Percentiles rank a stretch among this genome's conserved stretches.
These are phyloP conservation scores for Hypoxylon perforatum DNA, from an alignment of 495 filamentous ascomycete species.

Conservation along the genomic window DNA sequence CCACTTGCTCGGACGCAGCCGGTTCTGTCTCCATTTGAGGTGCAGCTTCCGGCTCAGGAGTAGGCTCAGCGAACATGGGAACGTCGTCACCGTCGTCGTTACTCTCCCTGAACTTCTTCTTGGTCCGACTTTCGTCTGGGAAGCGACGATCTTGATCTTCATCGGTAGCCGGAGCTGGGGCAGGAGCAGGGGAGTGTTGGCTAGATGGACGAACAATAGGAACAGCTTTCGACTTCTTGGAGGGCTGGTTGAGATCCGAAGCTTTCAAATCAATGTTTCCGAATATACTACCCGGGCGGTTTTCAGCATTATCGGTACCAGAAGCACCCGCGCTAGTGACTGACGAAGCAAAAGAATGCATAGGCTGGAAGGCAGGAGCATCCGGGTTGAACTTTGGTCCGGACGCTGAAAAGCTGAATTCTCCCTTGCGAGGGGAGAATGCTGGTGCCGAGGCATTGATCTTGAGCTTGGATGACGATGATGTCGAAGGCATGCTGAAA, in stretches of 20 bases:
- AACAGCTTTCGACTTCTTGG: constrained; percentile 81
- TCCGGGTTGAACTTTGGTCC: constrained; percentile 81
- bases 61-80: constrained; percentile 70
- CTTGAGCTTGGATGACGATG: constrained; percentile 49
- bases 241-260: constrained; percentile 68
- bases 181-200: constrained; percentile 36
- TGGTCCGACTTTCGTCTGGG: constrained; percentile 71
- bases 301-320: constrained; percentile 48
- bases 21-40: constrained; percentile 50
- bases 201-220: constrained; percentile 79
- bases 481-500: constrained; percentile 51
- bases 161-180: constrained; percentile 39
- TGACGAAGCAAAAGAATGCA: constrained; percentile 53
- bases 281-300: constrained; percentile 71
- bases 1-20: constrained; percentile 30
- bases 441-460: constrained; percentile 76
- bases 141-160: constrained; percentile 65
- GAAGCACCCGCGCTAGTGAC: constrained; percentile 50
- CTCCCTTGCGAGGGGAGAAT: constrained; percentile 74
- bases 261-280: constrained; percentile 72
- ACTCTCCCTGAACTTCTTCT: constrained; percentile 70
- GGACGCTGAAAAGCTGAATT: constrained; percentile 79
- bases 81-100: constrained; percentile 73
- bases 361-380: constrained; percentile 82
- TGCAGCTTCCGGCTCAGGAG: constrained; percentile 63